These are phyloP conservation scores for Quercus lobata DNA, from an alignment of 331 rosid species.

Conservation along the genomic window DNA sequence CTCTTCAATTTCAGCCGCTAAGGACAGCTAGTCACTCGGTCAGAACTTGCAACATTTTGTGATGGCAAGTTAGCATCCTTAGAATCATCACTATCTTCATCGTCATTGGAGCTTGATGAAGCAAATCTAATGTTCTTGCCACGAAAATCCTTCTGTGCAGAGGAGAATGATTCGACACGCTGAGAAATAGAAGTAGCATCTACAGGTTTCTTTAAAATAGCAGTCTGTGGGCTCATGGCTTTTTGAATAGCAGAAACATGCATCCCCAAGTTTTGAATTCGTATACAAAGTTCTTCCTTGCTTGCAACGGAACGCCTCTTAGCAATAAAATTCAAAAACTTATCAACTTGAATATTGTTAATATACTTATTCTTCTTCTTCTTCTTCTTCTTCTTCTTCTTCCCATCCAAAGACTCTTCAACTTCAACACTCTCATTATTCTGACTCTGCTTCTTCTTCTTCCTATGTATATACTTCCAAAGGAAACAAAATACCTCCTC, in stretches of 20 bases:
- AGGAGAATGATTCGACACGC: conserved; percentile 72
- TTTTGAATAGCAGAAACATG: conserved; percentile 45
- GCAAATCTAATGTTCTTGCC: conserved; percentile 74
- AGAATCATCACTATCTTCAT: conserved; percentile 24
- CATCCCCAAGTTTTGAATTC: conserved; percentile 66
- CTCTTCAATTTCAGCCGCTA: conserved; percentile 84
- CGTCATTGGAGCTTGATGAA: conserved; percentile 48
- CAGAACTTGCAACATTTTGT: conserved; percentile 43
- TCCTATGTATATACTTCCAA: conserved; percentile 22
- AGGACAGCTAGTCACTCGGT: conserved; percentile 65
- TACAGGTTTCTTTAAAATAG: conserved; percentile 26
- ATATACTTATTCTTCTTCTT: not conserved
- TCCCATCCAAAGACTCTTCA: conserved; percentile 54
- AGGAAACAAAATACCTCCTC: conserved; percentile 51
- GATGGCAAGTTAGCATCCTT: conserved; percentile 30
- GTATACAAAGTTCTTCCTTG: conserved; percentile 75
- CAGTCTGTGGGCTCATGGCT: conserved; percentile 41
- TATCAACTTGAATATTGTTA: conserved; percentile 26
- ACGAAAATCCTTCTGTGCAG: conserved; percentile 40
- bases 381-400: conserved; percentile 28
- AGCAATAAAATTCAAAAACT: conserved; percentile 69
- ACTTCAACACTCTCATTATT: not conserved
- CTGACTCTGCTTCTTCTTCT: conserved; percentile 19
- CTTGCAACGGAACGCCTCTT: conserved; percentile 36
- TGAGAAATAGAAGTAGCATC: conserved; percentile 52